Conservation (phyloP, 1,284 basidiomycete species). For the Cystobasidium slooffiae region DNA sequence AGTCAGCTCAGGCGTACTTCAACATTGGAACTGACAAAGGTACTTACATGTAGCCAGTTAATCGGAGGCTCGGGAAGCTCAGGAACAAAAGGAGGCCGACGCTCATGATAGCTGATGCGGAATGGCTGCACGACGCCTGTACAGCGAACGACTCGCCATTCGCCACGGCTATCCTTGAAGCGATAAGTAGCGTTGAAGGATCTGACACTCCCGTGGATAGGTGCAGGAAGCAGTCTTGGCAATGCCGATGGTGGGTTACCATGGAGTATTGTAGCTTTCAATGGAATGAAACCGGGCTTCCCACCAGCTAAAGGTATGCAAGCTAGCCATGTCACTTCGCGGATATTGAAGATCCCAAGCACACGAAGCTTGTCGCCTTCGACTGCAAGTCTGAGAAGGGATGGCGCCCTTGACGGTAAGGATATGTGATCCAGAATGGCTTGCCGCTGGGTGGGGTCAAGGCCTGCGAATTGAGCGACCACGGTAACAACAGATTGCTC, state of each 20-base stretch:
- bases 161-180: conserved; percentile 15
- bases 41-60: conserved; percentile 26
- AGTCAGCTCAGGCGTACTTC: not conserved
- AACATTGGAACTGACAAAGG: not conserved
- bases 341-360: conserved; percentile 17
- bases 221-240: not conserved
- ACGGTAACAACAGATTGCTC: conserved; percentile 9
- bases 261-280: conserved; percentile 19
- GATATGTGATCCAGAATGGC: conserved; percentile 26
- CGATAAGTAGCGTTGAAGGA: conserved; percentile 23
- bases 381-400: conserved; percentile 8
- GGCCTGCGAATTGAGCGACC: conserved; percentile 7
- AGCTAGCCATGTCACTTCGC: conserved; percentile 27
- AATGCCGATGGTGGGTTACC: conserved; percentile 1
- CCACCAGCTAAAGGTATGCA: conserved; percentile 21
- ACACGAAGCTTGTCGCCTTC: conserved; percentile 38
- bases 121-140: conserved; percentile 26
- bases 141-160: conserved; percentile 6
- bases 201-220: conserved; percentile 36
- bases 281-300: conserved; percentile 35
- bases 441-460: conserved; percentile 19
- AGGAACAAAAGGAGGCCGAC: not conserved
- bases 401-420: conserved; percentile 8
- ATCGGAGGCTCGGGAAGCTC: not conserved
- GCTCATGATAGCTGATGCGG: conserved; percentile 33